phyloP scores from a whole-genome alignment of 2,329 filamentous ascomycete genomes.

The Diaporthe helianthi region DNA sequence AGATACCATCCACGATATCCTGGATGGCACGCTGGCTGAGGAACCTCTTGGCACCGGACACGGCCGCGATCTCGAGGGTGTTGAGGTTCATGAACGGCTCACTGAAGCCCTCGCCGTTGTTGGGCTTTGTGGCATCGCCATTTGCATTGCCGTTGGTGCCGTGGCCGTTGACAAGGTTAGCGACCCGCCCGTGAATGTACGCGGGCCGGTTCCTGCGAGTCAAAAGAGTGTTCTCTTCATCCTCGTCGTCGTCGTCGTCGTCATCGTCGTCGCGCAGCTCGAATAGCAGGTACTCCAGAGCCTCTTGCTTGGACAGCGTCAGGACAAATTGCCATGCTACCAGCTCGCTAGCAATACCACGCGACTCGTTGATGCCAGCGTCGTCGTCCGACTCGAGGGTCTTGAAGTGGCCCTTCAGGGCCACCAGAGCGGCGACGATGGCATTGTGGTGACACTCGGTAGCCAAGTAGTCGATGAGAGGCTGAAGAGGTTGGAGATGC shows the following conservation, averaged over 20 bases:
- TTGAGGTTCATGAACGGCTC: constrained; percentile 31
- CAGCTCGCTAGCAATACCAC: constrained; percentile 28
- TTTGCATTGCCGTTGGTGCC: neutral
- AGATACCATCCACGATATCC: constrained; percentile 74
- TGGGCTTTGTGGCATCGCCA: neutral
- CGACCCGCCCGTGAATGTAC: neutral
- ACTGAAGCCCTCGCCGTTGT: constrained; percentile 24
- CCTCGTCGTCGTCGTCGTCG: neutral
- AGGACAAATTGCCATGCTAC: constrained; percentile 31
- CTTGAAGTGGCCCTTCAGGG: constrained; percentile 29
- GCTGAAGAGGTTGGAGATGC: constrained; percentile 26
- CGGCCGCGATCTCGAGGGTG: constrained; percentile 67
- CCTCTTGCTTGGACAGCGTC: constrained; percentile 26
- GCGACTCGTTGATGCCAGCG: constrained; percentile 25
- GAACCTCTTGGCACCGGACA: constrained; percentile 75
- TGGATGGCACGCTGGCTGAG: constrained; percentile 75
- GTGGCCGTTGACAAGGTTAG: neutral
- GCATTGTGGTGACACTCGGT: constrained; percentile 27
- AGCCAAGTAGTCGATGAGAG: constrained; percentile 28
- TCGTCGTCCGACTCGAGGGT: constrained; percentile 28
- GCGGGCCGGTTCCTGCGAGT: neutral
- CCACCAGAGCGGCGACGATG: constrained; percentile 23
- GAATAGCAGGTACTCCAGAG: constrained; percentile 29
- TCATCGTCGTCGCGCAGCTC: constrained; percentile 24
- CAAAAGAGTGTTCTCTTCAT: constrained; percentile 27